Evolutionary conservation across 495 filamentous ascomycete genomes (phyloP), one percentile per base, ranked within the genome.

Genomic region (Penicillium argentinense): DNA sequence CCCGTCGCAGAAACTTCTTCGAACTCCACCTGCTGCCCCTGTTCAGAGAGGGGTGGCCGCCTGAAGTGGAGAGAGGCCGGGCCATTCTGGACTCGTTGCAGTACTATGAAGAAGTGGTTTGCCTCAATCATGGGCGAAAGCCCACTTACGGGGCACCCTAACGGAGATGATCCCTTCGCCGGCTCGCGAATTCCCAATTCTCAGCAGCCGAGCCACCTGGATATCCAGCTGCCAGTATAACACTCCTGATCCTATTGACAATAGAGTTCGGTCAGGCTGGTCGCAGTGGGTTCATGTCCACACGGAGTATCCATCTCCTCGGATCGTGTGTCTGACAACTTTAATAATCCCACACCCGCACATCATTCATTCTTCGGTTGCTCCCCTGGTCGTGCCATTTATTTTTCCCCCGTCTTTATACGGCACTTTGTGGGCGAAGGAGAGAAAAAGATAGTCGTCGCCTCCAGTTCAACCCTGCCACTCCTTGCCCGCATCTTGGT

Each of bases 251-350:
- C 33, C 33, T 53, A 52, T 53, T 28, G 40, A 34, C 45, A 43
- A 44, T 59, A 57, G 42, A 57, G 56, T 60, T 62, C 44, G 32
- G 28, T 34, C 28, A 38, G 32, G 24, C 30, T 12, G 44, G 24
- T 27, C 47, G 36, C 22, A 32, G 32, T 40, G 45, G 45, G 11
- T 37, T 51, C 8, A 21, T 17, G 25, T 23, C n/a, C n/a, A n/a
- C n/a, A n/a, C n/a, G n/a, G n/a, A n/a, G n/a, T n/a, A n/a, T n/a
- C 53, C 40, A 44, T 39, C 25, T 13, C 42, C 32, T 46, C 9
- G 43, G 42, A 42, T 36, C 30, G 45, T 37, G 37, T 16, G 17
- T 26, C 16, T 19, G 9, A 18, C n/a, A 33, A 41, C 45, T 45
- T 54, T 55, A 50, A 50, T 50, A 50, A 46, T 43, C 38, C 18